Base-by-base conservation (phyloP, 2,329 filamentous ascomycete genomes). In the Penicillium sp. region DNA sequence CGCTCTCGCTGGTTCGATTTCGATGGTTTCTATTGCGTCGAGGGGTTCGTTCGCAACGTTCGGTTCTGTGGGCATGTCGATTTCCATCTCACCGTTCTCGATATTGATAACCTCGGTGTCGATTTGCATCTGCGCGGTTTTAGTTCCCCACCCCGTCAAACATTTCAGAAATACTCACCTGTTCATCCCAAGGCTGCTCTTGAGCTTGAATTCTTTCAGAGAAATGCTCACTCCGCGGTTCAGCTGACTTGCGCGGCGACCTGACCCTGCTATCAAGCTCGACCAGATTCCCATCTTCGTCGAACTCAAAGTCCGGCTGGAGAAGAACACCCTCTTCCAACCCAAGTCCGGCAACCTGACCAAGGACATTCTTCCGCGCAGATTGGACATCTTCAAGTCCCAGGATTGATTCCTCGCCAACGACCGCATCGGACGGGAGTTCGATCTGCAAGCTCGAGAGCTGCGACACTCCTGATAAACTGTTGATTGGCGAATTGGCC, bases 281-380 rank as follows among this genome's bases (percentile, higher is more conserved):
- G 29, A 83, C 67, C 5, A 88, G 71, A 58, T 83, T 82, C 7
- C 85, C 86, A 56, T 88, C 79, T 13, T 79, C 83, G 59, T 86
- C 85, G 59, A 88, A 82, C 36, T 79, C 80, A 61, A 89, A 86
- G 49, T 81, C 81, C 21, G 79, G 75, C n/a, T 85, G 81, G 32
- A 79, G 68, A 53, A 82, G 70, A 16, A 10, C 24, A 49, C n/a
- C 21, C 29, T 27, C 13, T 9, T 18, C 22, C 10, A 71, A 62
- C 47, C 68, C 50, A 7, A 59, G 68, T 49, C 40, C 55, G 53
- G 56, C 39, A 53, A 59, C 50, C 2, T 60, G 61, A 2, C 66
- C 69, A n/a, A 73, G 55, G 36, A 69, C 67, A 16, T 59, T 60
- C 18, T 59, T 65, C 16, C 68, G 76, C 1, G 57, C 64, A 32